phyloP scores from a whole-genome alignment of 441 rosid genomes.

The Biscutella laevigata region DNA sequence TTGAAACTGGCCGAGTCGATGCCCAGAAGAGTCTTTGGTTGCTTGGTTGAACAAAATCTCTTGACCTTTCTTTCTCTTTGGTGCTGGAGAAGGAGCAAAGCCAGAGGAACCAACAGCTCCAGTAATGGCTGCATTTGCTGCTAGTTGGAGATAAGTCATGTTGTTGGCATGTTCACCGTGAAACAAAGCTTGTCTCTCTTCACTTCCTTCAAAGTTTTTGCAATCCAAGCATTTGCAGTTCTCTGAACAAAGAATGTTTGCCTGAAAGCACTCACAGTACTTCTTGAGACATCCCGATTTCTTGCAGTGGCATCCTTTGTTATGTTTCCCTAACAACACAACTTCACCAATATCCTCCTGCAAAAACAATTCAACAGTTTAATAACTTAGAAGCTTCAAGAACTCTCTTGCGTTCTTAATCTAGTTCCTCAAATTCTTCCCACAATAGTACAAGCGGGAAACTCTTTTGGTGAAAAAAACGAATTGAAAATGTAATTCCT shows the following conservation, averaged over 20 bases:
- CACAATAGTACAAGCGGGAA: too few species aligned
- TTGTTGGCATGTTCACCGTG: constrained; percentile 67
- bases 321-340: constrained; percentile 60
- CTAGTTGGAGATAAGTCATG: constrained; percentile 86
- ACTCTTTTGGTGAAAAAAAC: background rate
- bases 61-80: constrained; percentile 84
- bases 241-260: too few species aligned
- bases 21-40: constrained; percentile 51
- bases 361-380: constrained; percentile 16
- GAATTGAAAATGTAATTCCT: background rate
- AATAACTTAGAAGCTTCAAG: background rate
- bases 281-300: constrained; percentile 92
- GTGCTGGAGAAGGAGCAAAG: constrained; percentile 65
- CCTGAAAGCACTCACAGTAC: constrained; percentile 96
- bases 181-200: constrained; percentile 61
- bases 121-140: constrained; percentile 97
- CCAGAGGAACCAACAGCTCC: constrained; percentile 98
- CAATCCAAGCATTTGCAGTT: constrained; percentile 92
- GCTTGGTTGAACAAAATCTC: constrained; percentile 57
- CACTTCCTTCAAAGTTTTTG: constrained; percentile 90
- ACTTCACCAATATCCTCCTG: constrained; percentile 66
- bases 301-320: constrained; percentile 91
- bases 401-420: background rate
- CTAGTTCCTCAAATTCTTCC: too few species aligned
- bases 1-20: constrained; percentile 55